Evolutionary conservation across 73 alveolate genomes (phyloP).

Genomic region (Diophrys appendiculata): DNA sequence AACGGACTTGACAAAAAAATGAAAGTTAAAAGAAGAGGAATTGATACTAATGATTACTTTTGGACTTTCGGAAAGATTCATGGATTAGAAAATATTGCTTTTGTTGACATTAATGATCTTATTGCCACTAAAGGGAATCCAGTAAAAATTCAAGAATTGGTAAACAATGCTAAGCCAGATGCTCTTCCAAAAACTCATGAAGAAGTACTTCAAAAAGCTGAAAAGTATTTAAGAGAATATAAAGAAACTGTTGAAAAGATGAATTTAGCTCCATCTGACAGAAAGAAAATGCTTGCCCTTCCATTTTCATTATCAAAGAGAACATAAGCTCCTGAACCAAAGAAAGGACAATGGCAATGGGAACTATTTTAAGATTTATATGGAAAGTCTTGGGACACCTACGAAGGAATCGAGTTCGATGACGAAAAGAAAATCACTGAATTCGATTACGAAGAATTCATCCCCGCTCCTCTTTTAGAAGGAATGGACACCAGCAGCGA

Average conservation of each 20-base stretch:
- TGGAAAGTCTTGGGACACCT: slow-evolving; percentile 42
- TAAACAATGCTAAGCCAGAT: slow-evolving; percentile 34
- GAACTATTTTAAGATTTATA: slow-evolving; percentile 36
- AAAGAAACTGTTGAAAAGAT: slow-evolving; percentile 22
- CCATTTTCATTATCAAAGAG: slow-evolving; percentile 60
- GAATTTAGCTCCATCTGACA: slow-evolving; percentile 35
- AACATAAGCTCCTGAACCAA: slow-evolving; percentile 44
- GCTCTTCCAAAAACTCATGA: slow-evolving; percentile 27
- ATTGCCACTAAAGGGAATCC: slow-evolving; percentile 52
- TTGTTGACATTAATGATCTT: slow-evolving; percentile 33
- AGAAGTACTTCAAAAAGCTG: slow-evolving; percentile 4
- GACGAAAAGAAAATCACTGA: slow-evolving; percentile 54
- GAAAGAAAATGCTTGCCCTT: slow-evolving; percentile 54
- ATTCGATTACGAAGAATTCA: slow-evolving; percentile 50
- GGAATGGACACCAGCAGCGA: slow-evolving; percentile 19
- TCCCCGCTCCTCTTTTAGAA: slow-evolving; percentile 30
- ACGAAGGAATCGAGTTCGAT: slow-evolving; percentile 12
- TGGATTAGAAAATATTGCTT: slow-evolving; percentile 70
- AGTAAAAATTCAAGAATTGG: slow-evolving; percentile 31
- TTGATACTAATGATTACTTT: slow-evolving; percentile 53
- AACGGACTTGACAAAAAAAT: slow-evolving; percentile 1
- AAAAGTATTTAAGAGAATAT: slow-evolving; percentile 21
- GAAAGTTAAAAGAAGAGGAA: slow-evolving; percentile 37
- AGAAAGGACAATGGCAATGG: slow-evolving; percentile 50
- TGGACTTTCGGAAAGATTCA: slow-evolving; percentile 63